phyloP scores from a whole-genome alignment of 1,284 basidiomycete genomes.

The Leucoagaricus sp. region DNA sequence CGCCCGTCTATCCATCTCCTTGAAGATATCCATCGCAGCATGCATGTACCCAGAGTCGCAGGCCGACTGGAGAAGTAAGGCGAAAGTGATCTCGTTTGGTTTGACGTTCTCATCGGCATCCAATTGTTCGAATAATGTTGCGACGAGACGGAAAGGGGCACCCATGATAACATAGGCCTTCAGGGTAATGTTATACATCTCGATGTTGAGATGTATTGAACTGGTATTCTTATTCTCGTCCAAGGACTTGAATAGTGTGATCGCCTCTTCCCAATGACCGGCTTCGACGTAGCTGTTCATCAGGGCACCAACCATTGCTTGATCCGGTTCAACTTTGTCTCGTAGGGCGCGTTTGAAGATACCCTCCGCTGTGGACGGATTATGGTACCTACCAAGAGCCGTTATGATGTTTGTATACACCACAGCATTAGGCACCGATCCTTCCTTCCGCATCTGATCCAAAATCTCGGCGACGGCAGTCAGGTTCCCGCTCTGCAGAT shows the following conservation, averaged over 20 bases:
- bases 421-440: conserved; percentile 49
- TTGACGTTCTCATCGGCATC: conserved; percentile 35
- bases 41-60: conserved; percentile 75
- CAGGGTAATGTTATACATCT: conserved; percentile 78
- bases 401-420: conserved; percentile 76
- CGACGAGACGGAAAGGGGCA: conserved; percentile 72
- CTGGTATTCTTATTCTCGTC: conserved; percentile 37
- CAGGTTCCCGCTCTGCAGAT: conserved; percentile 60
- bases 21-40: conserved; percentile 69
- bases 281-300: conserved; percentile 86
- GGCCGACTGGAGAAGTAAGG: conserved; percentile 82
- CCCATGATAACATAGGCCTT: conserved; percentile 86
- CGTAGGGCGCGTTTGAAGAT: conserved; percentile 66
- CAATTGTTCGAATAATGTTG: conserved; percentile 57
- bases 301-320: conserved; percentile 66
- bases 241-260: conserved; percentile 75
- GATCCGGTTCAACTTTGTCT: conserved; percentile 66
- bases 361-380: conserved; percentile 68
- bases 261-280: conserved; percentile 77
- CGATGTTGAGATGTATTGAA: conserved; percentile 47
- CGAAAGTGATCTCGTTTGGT: conserved; percentile 65
- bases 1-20: conserved; percentile 59
- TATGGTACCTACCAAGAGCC: conserved; percentile 65
- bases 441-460: conserved; percentile 59
- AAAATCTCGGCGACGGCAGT: conserved; percentile 58